Evolutionary conservation across 2,329 filamentous ascomycete species (phyloP).

Genomic region (Coniosporium tulheliwenetii): DNA sequence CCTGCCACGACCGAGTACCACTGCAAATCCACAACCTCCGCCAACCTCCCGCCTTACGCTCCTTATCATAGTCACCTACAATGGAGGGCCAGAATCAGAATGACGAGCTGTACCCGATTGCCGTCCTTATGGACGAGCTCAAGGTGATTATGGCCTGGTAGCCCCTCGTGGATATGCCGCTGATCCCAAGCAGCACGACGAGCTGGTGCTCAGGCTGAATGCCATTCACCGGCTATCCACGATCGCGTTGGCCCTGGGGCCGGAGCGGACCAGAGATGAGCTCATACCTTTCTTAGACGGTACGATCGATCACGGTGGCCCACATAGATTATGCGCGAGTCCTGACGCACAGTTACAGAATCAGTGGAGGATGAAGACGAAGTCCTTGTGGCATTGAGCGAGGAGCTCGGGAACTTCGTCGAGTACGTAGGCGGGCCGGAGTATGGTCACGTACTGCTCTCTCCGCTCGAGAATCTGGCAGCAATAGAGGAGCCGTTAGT

Average conservation of each 20-base stretch:
- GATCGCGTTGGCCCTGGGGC: conserved; percentile 87
- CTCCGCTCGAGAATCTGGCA: conserved; percentile 91
- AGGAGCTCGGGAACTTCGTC: conserved; percentile 91
- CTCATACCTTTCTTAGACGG: conserved; percentile 98
- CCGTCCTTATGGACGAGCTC: conserved; percentile 97
- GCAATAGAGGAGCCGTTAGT: conserved; percentile 97
- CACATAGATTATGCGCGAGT: conserved; percentile 9
- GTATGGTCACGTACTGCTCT: conserved; percentile 89
- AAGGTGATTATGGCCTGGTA: conserved; percentile 49
- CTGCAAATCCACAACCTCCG: no score
- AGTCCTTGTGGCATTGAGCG: conserved; percentile 89
- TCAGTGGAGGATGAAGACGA: conserved; percentile 99
- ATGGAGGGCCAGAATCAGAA: conserved; percentile 90
- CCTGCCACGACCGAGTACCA: no score
- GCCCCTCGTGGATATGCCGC: not conserved
- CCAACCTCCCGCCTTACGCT: not conserved
- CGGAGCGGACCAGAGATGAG: conserved; percentile 94
- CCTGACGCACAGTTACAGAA: conserved; percentile 40
- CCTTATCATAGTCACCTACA: conserved; percentile 14
- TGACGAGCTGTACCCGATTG: conserved; percentile 99
- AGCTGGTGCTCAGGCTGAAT: conserved; percentile 94
- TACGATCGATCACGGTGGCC: conserved; percentile 33
- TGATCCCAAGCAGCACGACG: conserved; percentile 59
- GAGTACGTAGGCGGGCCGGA: conserved; percentile 94
- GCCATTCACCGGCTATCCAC: conserved; percentile 96